Conservation (phyloP, 2,329 filamentous ascomycete genomes). For the Xylaria sp. region DNA sequence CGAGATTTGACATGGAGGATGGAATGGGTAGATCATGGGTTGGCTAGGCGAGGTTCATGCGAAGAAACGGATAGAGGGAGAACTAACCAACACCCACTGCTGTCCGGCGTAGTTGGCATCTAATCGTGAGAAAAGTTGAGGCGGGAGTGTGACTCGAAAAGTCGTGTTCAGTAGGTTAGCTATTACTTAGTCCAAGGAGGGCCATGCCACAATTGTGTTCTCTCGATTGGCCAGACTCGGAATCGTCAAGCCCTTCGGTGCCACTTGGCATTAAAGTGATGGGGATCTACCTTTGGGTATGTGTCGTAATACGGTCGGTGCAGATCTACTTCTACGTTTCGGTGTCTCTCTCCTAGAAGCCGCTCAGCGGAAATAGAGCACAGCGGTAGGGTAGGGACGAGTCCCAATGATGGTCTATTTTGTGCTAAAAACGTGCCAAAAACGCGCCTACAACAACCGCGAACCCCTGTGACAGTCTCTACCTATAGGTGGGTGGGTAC, state of each 20-base stretch:
- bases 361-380: too few relatives aligned
- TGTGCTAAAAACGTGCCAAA: not conserved
- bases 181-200: not conserved
- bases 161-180: conserved; percentile 3
- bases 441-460: conserved; percentile 12
- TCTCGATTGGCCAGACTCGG: not conserved
- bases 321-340: too few relatives aligned
- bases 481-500: not conserved
- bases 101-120: not conserved
- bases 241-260: not conserved
- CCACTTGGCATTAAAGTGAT: not conserved
- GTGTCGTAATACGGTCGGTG: not conserved
- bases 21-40: conserved; percentile 25
- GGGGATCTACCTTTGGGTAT: too few relatives aligned
- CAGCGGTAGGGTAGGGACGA: too few relatives aligned
- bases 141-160: not conserved
- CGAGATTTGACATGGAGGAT: conserved; percentile 21
- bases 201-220: not conserved
- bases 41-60: not conserved
- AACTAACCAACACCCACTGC: not conserved
- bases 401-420: not conserved
- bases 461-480: conserved; percentile 17
- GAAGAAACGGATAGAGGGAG: not conserved
- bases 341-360: too few relatives aligned
- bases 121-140: not conserved